Evolutionary conservation across 208 protist genomes (phyloP).

Genomic region (Trypanosoma boissoni): DNA sequence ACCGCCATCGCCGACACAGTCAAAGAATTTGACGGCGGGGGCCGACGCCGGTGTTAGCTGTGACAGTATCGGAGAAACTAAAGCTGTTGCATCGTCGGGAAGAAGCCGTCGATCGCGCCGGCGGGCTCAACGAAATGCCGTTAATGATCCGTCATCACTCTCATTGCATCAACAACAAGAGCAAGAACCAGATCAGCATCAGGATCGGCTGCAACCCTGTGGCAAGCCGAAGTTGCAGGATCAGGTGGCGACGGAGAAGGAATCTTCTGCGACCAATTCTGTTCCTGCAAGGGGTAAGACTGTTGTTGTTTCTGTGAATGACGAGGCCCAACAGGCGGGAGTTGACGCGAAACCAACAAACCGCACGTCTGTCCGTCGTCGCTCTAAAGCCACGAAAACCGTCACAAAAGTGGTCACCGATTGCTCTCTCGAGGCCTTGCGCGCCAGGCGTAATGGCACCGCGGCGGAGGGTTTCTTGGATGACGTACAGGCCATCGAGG

Average conservation of each 20-base stretch:
- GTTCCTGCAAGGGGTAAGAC: not conserved
- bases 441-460: slow-evolving; percentile 27
- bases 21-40: not conserved
- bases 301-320: slow-evolving; percentile 13
- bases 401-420: slow-evolving; percentile 30
- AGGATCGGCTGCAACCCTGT: not conserved
- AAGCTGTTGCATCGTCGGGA: slow-evolving; percentile 37
- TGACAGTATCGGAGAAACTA: slow-evolving; percentile 24
- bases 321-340: not conserved
- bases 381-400: slow-evolving; percentile 26
- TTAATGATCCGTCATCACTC: no score
- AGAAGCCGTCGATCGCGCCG: slow-evolving; percentile 13
- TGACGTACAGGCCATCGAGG: slow-evolving; percentile 23
- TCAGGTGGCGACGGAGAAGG: not conserved
- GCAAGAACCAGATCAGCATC: slow-evolving; percentile 5
- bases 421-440: slow-evolving; percentile 25
- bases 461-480: not conserved
- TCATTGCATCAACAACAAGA: slow-evolving; percentile 9
- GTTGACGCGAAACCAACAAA: slow-evolving; percentile 1
- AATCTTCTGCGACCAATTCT: not conserved
- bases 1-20: not conserved
- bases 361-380: slow-evolving; percentile 21
- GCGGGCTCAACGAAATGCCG: not conserved
- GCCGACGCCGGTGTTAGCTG: not conserved
- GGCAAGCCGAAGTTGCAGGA: not conserved